Conservation (phyloP, 139 green algal genomes). For the Yamagishiella unicocca region DNA sequence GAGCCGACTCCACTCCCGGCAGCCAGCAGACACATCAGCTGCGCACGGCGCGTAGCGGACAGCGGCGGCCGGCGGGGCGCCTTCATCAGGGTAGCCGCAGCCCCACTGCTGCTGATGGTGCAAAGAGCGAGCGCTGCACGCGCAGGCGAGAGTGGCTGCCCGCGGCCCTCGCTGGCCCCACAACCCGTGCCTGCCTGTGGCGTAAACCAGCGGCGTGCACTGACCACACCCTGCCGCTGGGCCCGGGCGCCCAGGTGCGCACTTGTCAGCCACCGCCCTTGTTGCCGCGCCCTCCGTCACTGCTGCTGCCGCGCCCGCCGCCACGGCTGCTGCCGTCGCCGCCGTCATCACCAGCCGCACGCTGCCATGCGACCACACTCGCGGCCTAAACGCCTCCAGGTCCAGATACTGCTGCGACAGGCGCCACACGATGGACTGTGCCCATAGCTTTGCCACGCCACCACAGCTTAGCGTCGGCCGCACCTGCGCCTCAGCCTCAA, state of each 20-base stretch:
- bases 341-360: too few species aligned
- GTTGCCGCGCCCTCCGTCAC: background rate
- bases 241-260: background rate
- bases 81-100: background rate
- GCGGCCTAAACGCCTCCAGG: too few species aligned
- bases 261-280: background rate
- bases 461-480: too few species aligned
- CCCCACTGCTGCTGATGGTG: constrained; percentile 13
- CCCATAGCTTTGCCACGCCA: too few species aligned
- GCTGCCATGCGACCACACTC: too few species aligned
- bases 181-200: background rate
- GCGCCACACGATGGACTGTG: too few species aligned
- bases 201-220: constrained; percentile 1
- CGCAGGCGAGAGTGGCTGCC: constrained; percentile 10
- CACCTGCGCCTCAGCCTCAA: too few species aligned
- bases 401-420: too few species aligned
- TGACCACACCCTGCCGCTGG: constrained; percentile 4
- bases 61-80: background rate
- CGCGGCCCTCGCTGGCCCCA: constrained; percentile 7
- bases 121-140: background rate
- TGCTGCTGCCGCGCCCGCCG: background rate
- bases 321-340: background rate
- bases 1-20: background rate
- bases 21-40: background rate
- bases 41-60: background rate